Conservation (phyloP, 805 yeast genomes). For the Saturnispora hagleri region DNA sequence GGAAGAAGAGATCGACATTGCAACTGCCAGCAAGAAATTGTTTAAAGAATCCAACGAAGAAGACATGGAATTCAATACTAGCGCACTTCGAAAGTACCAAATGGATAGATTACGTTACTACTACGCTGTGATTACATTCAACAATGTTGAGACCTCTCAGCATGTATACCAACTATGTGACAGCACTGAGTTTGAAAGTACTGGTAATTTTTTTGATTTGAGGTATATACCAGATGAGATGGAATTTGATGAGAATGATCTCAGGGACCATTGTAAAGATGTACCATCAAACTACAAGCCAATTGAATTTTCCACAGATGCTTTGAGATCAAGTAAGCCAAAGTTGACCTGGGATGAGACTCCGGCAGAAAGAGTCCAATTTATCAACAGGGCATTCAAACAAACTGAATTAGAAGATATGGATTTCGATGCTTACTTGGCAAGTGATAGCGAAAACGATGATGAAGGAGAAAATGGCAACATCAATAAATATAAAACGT, state of each 20-base stretch:
- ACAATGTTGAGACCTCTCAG: conserved; percentile 59
- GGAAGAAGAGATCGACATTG: conserved; percentile 29
- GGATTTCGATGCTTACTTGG: conserved; percentile 90
- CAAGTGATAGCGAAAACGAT: conserved; percentile 62
- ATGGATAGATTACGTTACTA: conserved; percentile 86
- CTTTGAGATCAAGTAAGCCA: conserved; percentile 92
- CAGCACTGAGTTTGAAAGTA: conserved; percentile 91
- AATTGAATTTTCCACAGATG: conserved; percentile 76
- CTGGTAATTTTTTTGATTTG: conserved; percentile 88
- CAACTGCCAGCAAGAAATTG: conserved; percentile 57
- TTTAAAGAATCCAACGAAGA: conserved; percentile 68
- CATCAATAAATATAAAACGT: conserved; percentile 1
- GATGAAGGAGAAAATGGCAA: conserved; percentile 18
- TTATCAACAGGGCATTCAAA: conserved; percentile 73
- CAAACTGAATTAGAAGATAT: conserved; percentile 82
- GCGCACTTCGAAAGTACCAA: conserved; percentile 80
- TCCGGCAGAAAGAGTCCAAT: conserved; percentile 73
- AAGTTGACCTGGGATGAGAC: conserved; percentile 98
- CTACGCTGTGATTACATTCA: conserved; percentile 86
- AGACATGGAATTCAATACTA: conserved; percentile 67
- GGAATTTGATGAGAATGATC: conserved; percentile 63
- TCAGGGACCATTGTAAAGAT: conserved; percentile 63
- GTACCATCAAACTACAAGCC: conserved; percentile 80
- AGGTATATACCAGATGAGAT: conserved; percentile 90
- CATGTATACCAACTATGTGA: conserved; percentile 80